Evolutionary conservation across 352 stramenopile species (phyloP).

Genomic region (Salisapilia sapeloensis): DNA sequence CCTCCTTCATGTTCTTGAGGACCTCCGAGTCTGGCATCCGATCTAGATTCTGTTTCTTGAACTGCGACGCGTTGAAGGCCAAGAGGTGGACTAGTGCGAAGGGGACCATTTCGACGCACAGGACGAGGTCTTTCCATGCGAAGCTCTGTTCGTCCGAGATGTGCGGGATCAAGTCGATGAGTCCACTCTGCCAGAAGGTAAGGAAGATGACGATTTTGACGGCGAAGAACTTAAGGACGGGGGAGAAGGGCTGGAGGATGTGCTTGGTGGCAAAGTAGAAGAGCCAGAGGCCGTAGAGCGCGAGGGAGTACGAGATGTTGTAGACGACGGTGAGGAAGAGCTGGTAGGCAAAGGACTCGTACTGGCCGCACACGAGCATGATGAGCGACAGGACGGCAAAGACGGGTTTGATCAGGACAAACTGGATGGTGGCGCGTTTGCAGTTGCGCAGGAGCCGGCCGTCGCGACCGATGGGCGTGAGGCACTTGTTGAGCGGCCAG

Average conservation of each 20-base stretch:
- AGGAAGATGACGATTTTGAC: slow-evolving; percentile 88
- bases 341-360: slow-evolving; percentile 68
- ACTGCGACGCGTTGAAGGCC: slow-evolving; percentile 71
- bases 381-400: slow-evolving; percentile 76
- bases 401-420: slow-evolving; percentile 83
- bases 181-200: slow-evolving; percentile 83
- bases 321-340: slow-evolving; percentile 75
- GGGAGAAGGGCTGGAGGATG: slow-evolving; percentile 67
- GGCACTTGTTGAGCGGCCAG: slow-evolving; percentile 60
- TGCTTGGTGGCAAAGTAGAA: slow-evolving; percentile 85
- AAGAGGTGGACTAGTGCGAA: slow-evolving; percentile 62
- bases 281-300: slow-evolving; percentile 80
- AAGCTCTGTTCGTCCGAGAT: slow-evolving; percentile 77
- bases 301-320: slow-evolving; percentile 83
- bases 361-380: slow-evolving; percentile 58
- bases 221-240: slow-evolving; percentile 86
- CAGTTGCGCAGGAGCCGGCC: slow-evolving; percentile 68
- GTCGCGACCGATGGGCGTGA: slow-evolving; percentile 62
- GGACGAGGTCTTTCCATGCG: slow-evolving; percentile 83
- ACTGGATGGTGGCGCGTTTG: slow-evolving; percentile 85
- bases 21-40: slow-evolving; percentile 56
- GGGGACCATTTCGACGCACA: slow-evolving; percentile 81
- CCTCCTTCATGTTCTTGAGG: slow-evolving; percentile 82
- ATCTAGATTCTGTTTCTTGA: slow-evolving; percentile 59
- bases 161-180: slow-evolving; percentile 73